Percentiles rank a stretch among this genome's conserved stretches.
Evolutionary conservation across 129 eudicot genomes (phyloP).

Genomic region (Flaveria bidentis): DNA sequence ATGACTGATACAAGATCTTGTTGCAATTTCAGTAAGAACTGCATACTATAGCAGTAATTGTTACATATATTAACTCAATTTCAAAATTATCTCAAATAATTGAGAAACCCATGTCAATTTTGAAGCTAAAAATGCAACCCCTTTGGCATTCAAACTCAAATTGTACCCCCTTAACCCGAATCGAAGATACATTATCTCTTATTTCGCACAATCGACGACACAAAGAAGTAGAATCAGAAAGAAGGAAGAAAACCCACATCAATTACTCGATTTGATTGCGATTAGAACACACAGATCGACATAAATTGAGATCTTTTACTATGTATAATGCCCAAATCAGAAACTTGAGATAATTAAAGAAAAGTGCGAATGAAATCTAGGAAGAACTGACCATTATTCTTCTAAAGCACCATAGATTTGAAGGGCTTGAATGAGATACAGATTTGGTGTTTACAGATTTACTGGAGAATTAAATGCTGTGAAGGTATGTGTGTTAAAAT

Average conservation of each 20-base stretch:
- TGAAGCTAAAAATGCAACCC: conserved; percentile 10
- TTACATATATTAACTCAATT: conserved; percentile 2
- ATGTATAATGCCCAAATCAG: conserved; percentile 1
- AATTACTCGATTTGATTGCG: neutral
- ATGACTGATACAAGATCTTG: neutral
- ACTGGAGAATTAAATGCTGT: too few relatives aligned
- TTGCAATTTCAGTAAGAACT: neutral
- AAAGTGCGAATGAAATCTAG: conserved; percentile 11
- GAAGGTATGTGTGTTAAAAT: too few relatives aligned
- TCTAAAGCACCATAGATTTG: conserved; percentile 36
- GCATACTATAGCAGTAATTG: neutral
- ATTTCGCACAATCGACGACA: conserved; percentile 16
- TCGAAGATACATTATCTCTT: neutral
- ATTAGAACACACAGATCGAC: conserved; percentile 26
- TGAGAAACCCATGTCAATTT: neutral
- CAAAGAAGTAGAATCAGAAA: conserved; percentile 13
- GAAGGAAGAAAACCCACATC: neutral
- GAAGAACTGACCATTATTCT: conserved; percentile 35
- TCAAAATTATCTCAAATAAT: neutral
- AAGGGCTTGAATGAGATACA: too few relatives aligned
- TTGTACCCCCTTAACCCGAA: too few relatives aligned
- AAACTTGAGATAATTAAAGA: neutral
- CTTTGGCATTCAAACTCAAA: neutral
- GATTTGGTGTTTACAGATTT: too few relatives aligned
- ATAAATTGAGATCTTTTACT: neutral